Conservation (phyloP, 1,139 yeast species). For the Meyerozyma carpophila region DNA sequence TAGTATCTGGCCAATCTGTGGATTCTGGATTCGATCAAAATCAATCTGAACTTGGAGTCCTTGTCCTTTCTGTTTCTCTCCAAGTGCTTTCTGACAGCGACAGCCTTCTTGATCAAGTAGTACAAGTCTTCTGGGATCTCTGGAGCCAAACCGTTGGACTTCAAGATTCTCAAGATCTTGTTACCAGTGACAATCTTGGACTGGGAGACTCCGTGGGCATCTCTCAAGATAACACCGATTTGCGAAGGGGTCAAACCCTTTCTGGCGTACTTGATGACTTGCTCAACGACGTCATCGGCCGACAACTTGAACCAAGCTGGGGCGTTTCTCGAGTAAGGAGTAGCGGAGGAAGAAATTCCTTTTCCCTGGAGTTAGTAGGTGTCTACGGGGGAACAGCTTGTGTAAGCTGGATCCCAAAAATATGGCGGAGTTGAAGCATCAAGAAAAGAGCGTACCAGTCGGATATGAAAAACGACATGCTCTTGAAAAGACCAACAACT, state of each 20-base stretch:
- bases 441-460: slow-evolving; percentile 6
- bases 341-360: slow-evolving; percentile 98
- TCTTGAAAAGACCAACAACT: slow-evolving; percentile 5
- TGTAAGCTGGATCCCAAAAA: background rate
- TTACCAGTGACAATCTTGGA: slow-evolving; percentile 97
- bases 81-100: slow-evolving; percentile 98
- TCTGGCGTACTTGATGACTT: slow-evolving; percentile 98
- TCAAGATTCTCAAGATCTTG: slow-evolving; percentile 98
- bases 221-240: slow-evolving; percentile 99
- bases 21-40: slow-evolving; percentile 99
- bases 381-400: slow-evolving; percentile 4
- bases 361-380: slow-evolving; percentile 69
- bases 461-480: slow-evolving; percentile 9
- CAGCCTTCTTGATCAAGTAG: slow-evolving; percentile 99
- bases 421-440: slow-evolving; percentile 3
- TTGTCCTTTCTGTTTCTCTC: slow-evolving; percentile 99
- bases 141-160: slow-evolving; percentile 99
- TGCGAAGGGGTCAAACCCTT: slow-evolving; percentile 99
- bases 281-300: slow-evolving; percentile 94
- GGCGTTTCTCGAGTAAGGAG: slow-evolving; percentile 98
- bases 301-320: slow-evolving; percentile 99
- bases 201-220: slow-evolving; percentile 99
- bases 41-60: slow-evolving; percentile 99
- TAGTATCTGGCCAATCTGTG: slow-evolving; percentile 99
- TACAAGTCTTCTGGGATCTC: slow-evolving; percentile 99